These are phyloP conservation scores for Citrullus colocynthis DNA, from an alignment of 306 rosid genomes.

Conservation along the genomic window DNA sequence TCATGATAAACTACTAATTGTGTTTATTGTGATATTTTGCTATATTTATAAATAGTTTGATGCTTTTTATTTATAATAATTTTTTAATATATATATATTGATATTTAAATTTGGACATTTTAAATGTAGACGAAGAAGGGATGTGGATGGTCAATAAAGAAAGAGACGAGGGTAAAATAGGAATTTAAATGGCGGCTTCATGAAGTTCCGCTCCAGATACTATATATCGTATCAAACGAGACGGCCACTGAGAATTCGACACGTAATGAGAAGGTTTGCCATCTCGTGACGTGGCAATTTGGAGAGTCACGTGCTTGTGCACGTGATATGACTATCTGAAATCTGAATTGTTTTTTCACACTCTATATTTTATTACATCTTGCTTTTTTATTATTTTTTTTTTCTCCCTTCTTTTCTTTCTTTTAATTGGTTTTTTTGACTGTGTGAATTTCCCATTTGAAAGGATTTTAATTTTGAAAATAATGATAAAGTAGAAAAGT, in stretches of 20 bases:
- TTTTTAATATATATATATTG: too few relatives aligned
- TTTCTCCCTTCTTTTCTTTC: not conserved
- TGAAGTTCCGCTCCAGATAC: not conserved
- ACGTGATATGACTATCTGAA: not conserved
- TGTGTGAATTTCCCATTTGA: not conserved
- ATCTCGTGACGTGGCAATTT: not conserved
- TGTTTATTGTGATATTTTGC: too few relatives aligned
- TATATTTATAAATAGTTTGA: too few relatives aligned
- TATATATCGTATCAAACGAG: not conserved
- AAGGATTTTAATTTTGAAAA: not conserved
- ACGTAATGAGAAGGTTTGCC: not conserved
- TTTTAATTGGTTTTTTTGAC: not conserved
- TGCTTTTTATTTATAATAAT: too few relatives aligned
- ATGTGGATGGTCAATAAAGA: not conserved
- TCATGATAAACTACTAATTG: too few relatives aligned
- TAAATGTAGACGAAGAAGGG: not conserved
- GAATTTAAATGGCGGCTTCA: not conserved
- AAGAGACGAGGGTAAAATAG: not conserved
- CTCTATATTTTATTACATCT: not conserved
- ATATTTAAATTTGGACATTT: too few relatives aligned
- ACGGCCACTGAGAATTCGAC: not conserved
- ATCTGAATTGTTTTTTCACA: not conserved
- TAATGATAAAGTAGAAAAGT: not conserved
- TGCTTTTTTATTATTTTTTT: not conserved
- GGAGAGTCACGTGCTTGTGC: not conserved